A percentile compares a stretch with the other conserved stretches of the same genome.
Evolutionary conservation across 176 grass and related monocot species (phyloP).

Genomic region (Zoysia pacifica): DNA sequence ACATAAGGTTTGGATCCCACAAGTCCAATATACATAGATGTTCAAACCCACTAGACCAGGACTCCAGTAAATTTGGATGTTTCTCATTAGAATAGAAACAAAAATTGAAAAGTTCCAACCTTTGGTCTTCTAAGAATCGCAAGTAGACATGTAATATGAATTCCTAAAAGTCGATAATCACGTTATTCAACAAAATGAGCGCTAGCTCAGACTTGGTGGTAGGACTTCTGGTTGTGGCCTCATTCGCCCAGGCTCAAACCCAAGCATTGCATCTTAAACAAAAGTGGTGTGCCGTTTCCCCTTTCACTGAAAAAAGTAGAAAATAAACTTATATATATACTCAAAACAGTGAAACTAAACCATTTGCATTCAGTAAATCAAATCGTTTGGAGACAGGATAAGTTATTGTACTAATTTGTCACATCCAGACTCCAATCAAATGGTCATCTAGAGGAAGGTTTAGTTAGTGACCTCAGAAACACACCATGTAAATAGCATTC

Average conservation of each 20-base stretch:
- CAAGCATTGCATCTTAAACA: neutral
- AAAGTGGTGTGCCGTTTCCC: neutral
- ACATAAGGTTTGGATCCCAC: conserved; percentile 10
- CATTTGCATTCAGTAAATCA: neutral
- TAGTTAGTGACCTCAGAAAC: neutral
- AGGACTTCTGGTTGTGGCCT: neutral
- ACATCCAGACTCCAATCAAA: neutral
- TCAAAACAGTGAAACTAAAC: neutral
- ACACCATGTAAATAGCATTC: neutral
- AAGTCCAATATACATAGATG: neutral
- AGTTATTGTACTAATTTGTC: neutral
- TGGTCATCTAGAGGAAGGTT: neutral
- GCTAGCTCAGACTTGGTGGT: neutral
- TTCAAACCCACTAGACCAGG: neutral
- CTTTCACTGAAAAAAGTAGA: neutral
- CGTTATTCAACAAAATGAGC: neutral
- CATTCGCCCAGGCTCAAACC: neutral
- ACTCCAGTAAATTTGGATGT: conserved; percentile 27
- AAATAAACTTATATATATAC: neutral
- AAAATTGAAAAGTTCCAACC: conserved; percentile 1
- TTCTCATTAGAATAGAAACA: neutral
- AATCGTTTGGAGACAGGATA: neutral
- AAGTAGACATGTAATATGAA: conserved; percentile 4
- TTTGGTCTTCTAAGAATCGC: neutral
- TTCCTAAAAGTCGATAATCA: neutral